Base-by-base conservation (phyloP, 1,139 yeast species). In the Candida sp. region DNA sequence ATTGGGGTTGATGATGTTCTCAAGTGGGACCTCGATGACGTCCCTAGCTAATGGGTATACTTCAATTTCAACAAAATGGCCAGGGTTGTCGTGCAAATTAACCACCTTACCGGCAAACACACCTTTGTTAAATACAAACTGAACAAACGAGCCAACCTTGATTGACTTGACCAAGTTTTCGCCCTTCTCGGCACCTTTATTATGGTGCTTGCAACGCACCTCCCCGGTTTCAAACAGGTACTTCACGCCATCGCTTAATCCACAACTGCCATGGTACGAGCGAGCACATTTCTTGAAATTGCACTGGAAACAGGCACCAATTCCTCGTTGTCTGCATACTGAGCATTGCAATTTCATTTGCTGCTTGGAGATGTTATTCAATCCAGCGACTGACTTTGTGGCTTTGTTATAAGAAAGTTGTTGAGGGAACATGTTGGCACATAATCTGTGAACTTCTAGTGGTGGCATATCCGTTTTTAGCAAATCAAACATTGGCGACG, bases 301-400 rank as follows among this genome's bases (percentile, higher is more conserved):
- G 58, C 90, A 85, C 58, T 84, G 88, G 63, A 85, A 76, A 56
- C 88, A 83, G 0, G 83, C 83, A 3, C 89, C 89, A 7, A 62
- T 54, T 11, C 55, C 56, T 35, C 57, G 53, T 32, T 52, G 49
- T 27, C 70, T 73, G 56, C 90, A 85, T 27, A 70, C 70, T 2
- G 63, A 51, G 58, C 90, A 85, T 52, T 70, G 75, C 42, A 84
- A 66, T 27, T 63, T 67, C 52, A 67, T 70, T 49, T 84, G 79
- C 2, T 77, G 75, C 35, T 66, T 70, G 1, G 83, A 71, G 4
- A 83, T 75, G 6, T 61, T 53, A 1, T 60, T 57, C 4, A 79
- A 46, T 2, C 80, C 80, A 0, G 45, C 45, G 1, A 75, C 69
- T 4, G 42, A 42, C 2, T 54, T 50, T 7, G 30, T 47, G 4